Evolutionary conservation across 2,329 filamentous ascomycete species (phyloP), one percentile per base, ranked within the genome.

Genomic region (Monascus ruber): DNA sequence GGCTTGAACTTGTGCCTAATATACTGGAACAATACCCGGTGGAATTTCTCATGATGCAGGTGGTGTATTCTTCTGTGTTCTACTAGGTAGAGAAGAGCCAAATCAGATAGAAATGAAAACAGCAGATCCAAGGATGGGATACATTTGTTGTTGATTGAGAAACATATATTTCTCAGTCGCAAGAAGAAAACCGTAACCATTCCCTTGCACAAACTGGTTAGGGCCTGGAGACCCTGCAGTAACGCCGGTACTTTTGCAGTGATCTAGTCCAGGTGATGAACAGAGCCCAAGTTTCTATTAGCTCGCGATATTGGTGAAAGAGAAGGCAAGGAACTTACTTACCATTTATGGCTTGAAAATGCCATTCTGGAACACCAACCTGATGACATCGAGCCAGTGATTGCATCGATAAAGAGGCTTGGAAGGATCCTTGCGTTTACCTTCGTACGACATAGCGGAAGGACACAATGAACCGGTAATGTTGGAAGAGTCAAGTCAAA

Each of bases 341-440:
- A n/a, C 28, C 2, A 2, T 29, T 17, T 17, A 17, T 3, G 35
- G 33, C 35, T 42, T 39, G 24, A 51, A 42, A 7, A 49, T 47
- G 24, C 44, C 44, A 34, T 42, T 45, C 29, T 41, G 31, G 33
- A 49, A 28, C 25, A 46, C 47, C 43, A 43, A 25, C 26, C 39
- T 43, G 26, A 40, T 47, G 28, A 29, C 49, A 10, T 43, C 41
- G 25, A 50, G 9, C 47, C 43, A 47, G 24, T 47, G 34, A 3
- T 32, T 34, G 34, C 47, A 47, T 3, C 42, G 42, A 31, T 45
- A 48, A 25, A 46, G 43, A n/a, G 42, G 46, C 27, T 26, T 43
- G 11, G 38, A 39, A 28, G 41, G 43, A 31, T 47, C 43, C 38
- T 41, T 26, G 5, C 29, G 42, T n/a, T 41, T 42, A n/a, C n/a